Percentiles rank a stretch among this genome's conserved stretches.
Conservation (phyloP, 2,329 filamentous ascomycete genomes). For the Chrysosporium keratinophilum region DNA sequence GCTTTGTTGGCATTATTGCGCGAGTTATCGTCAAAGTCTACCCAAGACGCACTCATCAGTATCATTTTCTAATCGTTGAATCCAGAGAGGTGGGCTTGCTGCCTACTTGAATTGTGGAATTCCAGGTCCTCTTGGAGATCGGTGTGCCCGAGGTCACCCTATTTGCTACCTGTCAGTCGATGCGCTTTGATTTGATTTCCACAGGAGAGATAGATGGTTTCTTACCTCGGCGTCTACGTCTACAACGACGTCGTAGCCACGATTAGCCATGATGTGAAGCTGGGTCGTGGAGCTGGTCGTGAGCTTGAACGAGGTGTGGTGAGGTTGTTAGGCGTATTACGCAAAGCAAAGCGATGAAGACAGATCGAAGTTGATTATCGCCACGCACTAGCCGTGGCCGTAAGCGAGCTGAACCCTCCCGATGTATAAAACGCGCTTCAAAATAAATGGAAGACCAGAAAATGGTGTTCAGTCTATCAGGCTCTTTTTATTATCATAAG, state of each 20-base stretch:
- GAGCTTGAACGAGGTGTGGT: neutral
- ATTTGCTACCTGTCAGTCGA: slow-evolving; percentile 15
- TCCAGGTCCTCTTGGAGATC: slow-evolving; percentile 98
- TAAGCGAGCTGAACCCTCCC: neutral
- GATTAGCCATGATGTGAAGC: slow-evolving; percentile 53
- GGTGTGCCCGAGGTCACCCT: slow-evolving; percentile 96
- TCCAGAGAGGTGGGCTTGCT: slow-evolving; percentile 1
- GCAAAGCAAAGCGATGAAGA: neutral
- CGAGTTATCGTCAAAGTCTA: slow-evolving; percentile 58
- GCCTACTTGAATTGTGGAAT: slow-evolving; percentile 78
- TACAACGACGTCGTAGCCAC: slow-evolving; percentile 95
- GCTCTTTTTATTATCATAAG: too few relatives aligned
- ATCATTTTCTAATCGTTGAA: slow-evolving; percentile 2
- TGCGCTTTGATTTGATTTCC: neutral
- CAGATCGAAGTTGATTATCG: slow-evolving; percentile 5
- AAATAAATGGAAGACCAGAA: too few relatives aligned
- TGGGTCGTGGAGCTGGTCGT: neutral
- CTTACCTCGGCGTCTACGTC: slow-evolving; percentile 90
- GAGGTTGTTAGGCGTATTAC: neutral
- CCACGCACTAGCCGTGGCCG: slow-evolving; percentile 10
- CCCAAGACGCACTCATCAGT: slow-evolving; percentile 2
- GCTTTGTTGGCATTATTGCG: slow-evolving; percentile 39
- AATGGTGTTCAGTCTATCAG: too few relatives aligned
- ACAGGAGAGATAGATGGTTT: neutral
- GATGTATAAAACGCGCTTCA: too few relatives aligned